Conservation (phyloP, 805 yeast species). For the Myxozyma nipponensis region DNA sequence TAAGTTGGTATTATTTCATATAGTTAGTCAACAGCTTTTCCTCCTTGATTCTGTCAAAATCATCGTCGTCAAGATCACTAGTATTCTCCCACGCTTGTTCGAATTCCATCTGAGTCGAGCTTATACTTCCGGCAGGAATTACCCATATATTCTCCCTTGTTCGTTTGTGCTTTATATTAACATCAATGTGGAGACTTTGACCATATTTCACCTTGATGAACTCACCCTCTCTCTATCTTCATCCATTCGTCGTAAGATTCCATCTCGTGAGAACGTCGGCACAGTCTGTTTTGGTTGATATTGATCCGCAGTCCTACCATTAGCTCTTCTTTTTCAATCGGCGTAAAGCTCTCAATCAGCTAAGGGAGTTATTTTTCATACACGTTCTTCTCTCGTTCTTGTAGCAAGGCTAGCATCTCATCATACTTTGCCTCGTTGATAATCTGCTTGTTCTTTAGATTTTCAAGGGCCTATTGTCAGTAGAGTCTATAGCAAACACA, state of each 20-base stretch:
- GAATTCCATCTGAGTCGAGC: slow-evolving; percentile 22
- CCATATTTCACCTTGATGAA: too few relatives aligned
- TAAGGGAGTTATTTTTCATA: slow-evolving; percentile 5
- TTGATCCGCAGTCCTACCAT: slow-evolving; percentile 7
- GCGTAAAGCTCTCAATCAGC: slow-evolving; percentile 1
- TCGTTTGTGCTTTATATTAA: slow-evolving; percentile 56
- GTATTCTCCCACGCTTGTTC: slow-evolving; percentile 26
- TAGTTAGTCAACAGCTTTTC: slow-evolving; percentile 12
- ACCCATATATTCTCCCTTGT: slow-evolving; percentile 80
- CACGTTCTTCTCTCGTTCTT: slow-evolving; percentile 15
- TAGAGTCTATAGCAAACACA: background rate
- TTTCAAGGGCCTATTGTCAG: slow-evolving; percentile 17
- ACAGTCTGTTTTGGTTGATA: slow-evolving; percentile 1
- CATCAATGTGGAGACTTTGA: background rate
- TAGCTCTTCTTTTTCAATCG: background rate
- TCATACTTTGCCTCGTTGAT: slow-evolving; percentile 21
- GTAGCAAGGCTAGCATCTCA: slow-evolving; percentile 18
- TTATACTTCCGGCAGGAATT: slow-evolving; percentile 36
- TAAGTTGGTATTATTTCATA: background rate
- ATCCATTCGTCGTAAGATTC: slow-evolving; percentile 76
- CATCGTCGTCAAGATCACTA: slow-evolving; percentile 26
- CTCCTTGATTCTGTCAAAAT: slow-evolving; percentile 22
- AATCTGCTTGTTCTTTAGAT: slow-evolving; percentile 15
- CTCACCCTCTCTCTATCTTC: slow-evolving; percentile 74
- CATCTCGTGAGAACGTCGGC: slow-evolving; percentile 41